These are phyloP conservation scores for Leccinellum luteum DNA, from an alignment of 768 basidiomycete genomes.

Conservation along the genomic window DNA sequence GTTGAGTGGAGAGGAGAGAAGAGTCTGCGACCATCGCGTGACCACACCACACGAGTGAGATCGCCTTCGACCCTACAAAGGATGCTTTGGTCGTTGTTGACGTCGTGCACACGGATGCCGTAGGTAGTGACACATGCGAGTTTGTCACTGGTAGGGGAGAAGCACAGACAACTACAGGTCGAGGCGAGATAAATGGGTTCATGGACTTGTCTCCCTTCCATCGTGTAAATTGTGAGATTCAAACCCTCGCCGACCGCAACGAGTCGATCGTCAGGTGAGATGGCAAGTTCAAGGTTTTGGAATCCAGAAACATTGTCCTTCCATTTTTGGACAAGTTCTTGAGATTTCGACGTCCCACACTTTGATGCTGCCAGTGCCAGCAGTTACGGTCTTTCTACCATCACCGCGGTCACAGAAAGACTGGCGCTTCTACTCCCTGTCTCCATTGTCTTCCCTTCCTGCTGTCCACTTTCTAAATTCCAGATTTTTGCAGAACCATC, in stretches of 20 bases:
- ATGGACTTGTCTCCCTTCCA: not conserved
- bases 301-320: not conserved
- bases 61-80: not conserved
- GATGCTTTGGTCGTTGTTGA: not conserved
- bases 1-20: not conserved
- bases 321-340: not conserved
- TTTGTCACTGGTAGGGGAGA: not conserved
- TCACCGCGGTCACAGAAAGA: constrained; percentile 2
- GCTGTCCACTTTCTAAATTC: constrained; percentile 6
- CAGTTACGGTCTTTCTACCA: not conserved
- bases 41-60: not conserved
- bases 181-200: not conserved
- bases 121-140: not conserved
- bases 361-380: not conserved
- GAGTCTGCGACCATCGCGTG: not conserved
- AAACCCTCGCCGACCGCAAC: not conserved
- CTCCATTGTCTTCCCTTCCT: not conserved
- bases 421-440: not conserved
- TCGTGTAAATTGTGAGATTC: not conserved
- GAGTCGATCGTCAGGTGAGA: not conserved
- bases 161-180: not conserved
- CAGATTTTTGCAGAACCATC: not conserved
- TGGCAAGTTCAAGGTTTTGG: not conserved
- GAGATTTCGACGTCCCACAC: not conserved
- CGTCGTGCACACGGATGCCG: not conserved